phyloP scores from a whole-genome alignment of 257 asterid species.

The Henckelia pumila region DNA sequence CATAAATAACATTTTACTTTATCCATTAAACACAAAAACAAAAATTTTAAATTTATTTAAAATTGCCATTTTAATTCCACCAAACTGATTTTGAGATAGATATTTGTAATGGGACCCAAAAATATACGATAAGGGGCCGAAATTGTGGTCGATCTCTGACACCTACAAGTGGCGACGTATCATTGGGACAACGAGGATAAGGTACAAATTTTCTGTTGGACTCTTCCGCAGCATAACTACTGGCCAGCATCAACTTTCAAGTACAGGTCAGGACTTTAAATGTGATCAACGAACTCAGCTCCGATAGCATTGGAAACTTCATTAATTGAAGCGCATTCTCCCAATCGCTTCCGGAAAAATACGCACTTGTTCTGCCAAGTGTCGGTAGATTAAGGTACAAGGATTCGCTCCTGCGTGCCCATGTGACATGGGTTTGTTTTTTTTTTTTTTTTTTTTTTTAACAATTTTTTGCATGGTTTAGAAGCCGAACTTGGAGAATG shows the following conservation, averaged over 20 bases:
- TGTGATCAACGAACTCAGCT: conserved; percentile 1
- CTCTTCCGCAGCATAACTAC: conserved; percentile 1
- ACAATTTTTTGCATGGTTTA: neutral
- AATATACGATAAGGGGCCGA: neutral
- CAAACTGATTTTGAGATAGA: no score
- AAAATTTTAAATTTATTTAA: no score
- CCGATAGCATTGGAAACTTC: conserved; percentile 22
- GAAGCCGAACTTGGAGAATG: neutral
- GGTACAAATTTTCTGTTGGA: conserved; percentile 24
- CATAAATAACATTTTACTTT: no score
- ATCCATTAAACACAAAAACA: no score
- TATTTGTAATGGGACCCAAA: conserved; percentile 25
- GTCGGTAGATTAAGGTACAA: conserved; percentile 25
- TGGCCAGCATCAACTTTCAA: neutral
- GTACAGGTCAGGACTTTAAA: neutral
- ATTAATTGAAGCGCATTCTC: conserved; percentile 29
- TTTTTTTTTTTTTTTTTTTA: no score
- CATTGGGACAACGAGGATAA: conserved; percentile 43
- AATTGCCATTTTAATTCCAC: no score
- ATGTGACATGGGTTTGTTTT: neutral
- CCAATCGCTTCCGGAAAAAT: neutral
- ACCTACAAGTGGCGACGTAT: conserved; percentile 22
- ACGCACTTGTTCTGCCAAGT: conserved; percentile 14
- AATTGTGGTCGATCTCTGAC: conserved; percentile 18
- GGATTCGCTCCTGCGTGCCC: neutral